phyloP scores from a whole-genome alignment of 73 alveolate species.

The Paramecium pentaurelia region DNA sequence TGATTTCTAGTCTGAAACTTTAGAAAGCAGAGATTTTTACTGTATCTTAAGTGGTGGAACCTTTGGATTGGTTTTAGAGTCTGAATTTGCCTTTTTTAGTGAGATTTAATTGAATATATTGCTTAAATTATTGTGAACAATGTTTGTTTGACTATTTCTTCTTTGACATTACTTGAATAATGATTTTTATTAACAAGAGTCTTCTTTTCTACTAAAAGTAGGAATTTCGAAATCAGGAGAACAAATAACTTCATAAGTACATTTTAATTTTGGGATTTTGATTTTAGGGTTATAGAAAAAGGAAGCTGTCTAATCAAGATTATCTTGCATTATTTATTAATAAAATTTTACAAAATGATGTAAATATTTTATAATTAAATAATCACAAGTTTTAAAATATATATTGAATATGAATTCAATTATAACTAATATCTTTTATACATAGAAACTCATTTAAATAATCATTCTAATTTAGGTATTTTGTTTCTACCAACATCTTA shows the following conservation, averaged over 20 bases:
- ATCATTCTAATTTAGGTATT: constrained; percentile 14
- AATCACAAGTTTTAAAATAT: neutral
- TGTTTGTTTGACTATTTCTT: neutral
- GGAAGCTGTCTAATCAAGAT: neutral
- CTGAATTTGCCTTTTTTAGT: neutral
- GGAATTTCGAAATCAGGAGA: constrained; percentile 21
- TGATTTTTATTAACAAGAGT: neutral
- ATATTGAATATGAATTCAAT: neutral
- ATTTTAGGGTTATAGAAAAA: neutral
- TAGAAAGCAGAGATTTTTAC: neutral
- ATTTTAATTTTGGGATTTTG: neutral
- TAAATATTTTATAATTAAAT: neutral
- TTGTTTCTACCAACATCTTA: neutral
- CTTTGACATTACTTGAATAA: neutral
- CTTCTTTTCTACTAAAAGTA: neutral
- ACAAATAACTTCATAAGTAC: neutral
- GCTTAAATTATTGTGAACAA: neutral
- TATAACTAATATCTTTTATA: neutral
- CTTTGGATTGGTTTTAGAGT: neutral
- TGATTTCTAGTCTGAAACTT: neutral
- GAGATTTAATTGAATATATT: neutral
- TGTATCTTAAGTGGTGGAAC: neutral
- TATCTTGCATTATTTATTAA: neutral
- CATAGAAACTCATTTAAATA: neutral
- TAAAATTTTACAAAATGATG: neutral